Base-by-base conservation (phyloP, 2,329 filamentous ascomycete species). In the Drechslera avenae region DNA sequence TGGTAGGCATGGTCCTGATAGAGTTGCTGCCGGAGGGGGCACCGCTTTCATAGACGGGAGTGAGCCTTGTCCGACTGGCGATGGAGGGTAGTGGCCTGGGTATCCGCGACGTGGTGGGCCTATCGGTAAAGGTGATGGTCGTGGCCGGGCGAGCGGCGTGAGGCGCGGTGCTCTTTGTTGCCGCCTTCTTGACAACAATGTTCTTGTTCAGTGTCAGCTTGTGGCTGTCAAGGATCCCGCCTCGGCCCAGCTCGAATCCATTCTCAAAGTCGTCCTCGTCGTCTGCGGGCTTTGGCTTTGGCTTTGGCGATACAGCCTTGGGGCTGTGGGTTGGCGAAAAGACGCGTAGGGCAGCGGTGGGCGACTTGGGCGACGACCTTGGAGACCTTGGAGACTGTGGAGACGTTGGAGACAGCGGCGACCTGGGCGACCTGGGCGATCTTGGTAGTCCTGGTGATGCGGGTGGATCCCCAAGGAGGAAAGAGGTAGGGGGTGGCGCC, bases 191-290 rank as follows among this genome's bases (percentile, higher is more conserved):
- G 64, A 95, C 82, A 71, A 93, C 92, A 59, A 99, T 84, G 70
- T 99, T 97, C 57, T 90, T 91, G 72, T 97, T 94, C 14, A 96
- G 79, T 0, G 88, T 93, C 35, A 91, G 81, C 73, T 93, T 96
- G 50, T 82, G 85, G 2, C 88, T 84, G 66, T 91, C 86, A 65
- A 97, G 91, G 13, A 90, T 82, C 58, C 93, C 89, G 5, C 87
- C 90, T 62, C 90, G 86, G 30, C 90, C 91, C 67, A 97, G 83
- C 49, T 97, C 94, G 52, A 99, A 83, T 33, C 89, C 93, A 19
- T 89, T 83, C 46, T 96, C 83, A 70, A 96, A 91, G 69, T 97
- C 91, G 39, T 96, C 91, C 16, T 73, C 70, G n/a, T 72, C 66
- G 16, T 65, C 59, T 10, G 49, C 57, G 13, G 59, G 53, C 36